Evolutionary conservation across 495 filamentous ascomycete genomes (phyloP).

Genomic region (Aspergillus diversus): DNA sequence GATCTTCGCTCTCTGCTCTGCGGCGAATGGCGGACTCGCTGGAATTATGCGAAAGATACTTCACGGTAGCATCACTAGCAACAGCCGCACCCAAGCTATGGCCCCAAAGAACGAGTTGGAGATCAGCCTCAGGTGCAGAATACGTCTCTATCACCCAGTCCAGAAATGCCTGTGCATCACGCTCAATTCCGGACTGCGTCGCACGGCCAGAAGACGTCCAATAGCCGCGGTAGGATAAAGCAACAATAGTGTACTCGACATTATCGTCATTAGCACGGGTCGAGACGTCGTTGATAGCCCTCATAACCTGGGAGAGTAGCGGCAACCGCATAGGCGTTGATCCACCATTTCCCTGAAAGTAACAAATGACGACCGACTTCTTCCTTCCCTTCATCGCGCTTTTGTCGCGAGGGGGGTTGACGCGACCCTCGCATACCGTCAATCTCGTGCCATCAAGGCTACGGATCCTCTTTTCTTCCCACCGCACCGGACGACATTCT

Average conservation of each 20-base stretch:
- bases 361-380: conserved; percentile 38
- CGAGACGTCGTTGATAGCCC: conserved; percentile 14
- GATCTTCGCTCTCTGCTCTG: too few species aligned
- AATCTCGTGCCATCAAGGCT: conserved; percentile 66
- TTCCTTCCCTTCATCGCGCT: background rate
- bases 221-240: conserved; percentile 75
- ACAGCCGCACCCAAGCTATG: conserved; percentile 73
- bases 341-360: conserved; percentile 48
- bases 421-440: conserved; percentile 55
- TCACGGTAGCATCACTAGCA: conserved; percentile 56
- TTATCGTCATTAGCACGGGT: background rate
- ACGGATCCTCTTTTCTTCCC: conserved; percentile 59
- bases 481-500: conserved; percentile 61
- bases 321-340: conserved; percentile 70
- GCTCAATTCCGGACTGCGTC: conserved; percentile 66
- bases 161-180: conserved; percentile 64
- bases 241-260: conserved; percentile 58
- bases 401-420: conserved; percentile 9
- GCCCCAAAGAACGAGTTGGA: conserved; percentile 72
- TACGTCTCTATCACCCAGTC: conserved; percentile 52
- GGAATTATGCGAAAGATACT: conserved; percentile 29
- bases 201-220: conserved; percentile 76
- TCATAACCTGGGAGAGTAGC: conserved; percentile 58
- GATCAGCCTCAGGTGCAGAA: conserved; percentile 27
- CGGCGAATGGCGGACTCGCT: conserved; percentile 15